A percentile compares a stretch with the other conserved stretches of the same genome.
These are phyloP conservation scores for Suhomyces canberraensis DNA, from an alignment of 805 yeast species.

Conservation along the genomic window DNA sequence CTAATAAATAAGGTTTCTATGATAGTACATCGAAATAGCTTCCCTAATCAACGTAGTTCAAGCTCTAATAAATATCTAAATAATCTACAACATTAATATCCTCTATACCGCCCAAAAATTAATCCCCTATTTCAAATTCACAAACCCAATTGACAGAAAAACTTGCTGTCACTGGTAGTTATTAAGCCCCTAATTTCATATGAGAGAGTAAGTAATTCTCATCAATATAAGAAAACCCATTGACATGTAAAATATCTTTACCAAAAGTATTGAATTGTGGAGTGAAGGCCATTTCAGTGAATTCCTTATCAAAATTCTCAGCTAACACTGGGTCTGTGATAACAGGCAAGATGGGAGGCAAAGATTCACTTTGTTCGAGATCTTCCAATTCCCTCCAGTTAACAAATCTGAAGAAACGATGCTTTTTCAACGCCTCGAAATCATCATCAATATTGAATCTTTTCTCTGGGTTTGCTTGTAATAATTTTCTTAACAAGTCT, in stretches of 20 bases:
- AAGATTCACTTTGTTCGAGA: constrained; percentile 12
- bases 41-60: too few relatives aligned
- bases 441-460: constrained; percentile 36
- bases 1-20: neutral
- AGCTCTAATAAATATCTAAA: too few relatives aligned
- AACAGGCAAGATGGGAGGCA: constrained; percentile 43
- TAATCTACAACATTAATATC: too few relatives aligned
- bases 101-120: too few relatives aligned
- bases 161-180: too few relatives aligned
- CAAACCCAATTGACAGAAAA: too few relatives aligned
- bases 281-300: constrained; percentile 38
- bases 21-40: too few relatives aligned
- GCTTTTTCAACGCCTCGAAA: constrained; percentile 31
- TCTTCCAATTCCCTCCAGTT: constrained; percentile 35
- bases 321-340: constrained; percentile 44
- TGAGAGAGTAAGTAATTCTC: constrained; percentile 35
- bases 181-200: too few relatives aligned
- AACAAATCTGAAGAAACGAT: constrained; percentile 38
- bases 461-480: constrained; percentile 35
- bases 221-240: constrained; percentile 42
- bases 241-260: constrained; percentile 36
- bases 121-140: too few relatives aligned
- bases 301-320: constrained; percentile 43
- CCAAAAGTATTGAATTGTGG: constrained; percentile 17
- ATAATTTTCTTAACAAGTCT: constrained; percentile 36